Evolutionary conservation across 345 rosid species (phyloP), one percentile per base, ranked within the genome.

Genomic region (Corymbia maculata): DNA sequence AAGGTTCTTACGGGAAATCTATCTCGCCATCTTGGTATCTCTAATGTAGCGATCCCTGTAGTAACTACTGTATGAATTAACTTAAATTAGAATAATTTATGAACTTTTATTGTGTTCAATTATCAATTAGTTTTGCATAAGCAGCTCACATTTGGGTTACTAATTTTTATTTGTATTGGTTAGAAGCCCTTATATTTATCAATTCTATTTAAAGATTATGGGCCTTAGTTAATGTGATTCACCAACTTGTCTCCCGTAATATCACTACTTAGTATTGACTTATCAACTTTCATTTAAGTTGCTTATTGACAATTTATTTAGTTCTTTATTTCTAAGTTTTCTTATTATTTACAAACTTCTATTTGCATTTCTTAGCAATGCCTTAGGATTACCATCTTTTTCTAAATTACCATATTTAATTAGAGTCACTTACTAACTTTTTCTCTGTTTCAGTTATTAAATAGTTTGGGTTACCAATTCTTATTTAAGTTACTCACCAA

Each of bases 101-200:
- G 3, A 2, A 57, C 6, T 57, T 57, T 24, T 24, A 11, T 57
- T 4, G 10, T 24, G 9, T 57, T 22, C 0, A 57, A 24, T 57
- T 57, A 57, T 1, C 3, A 0, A 24, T 57, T 0, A 24, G 3
- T 57, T 1, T 24, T 57, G n/a, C n/a, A 9, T 9, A 4, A 57
- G 28, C 64, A 1, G 9, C 0, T 57, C 24, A 9, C 24, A 24
- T 57, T 24, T 57, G 13, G 6, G 2, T 57, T 57, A 24, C 0
- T 57, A 57, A 57, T 4, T 57, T 57, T 24, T 24, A 24, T 50
- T 50, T 50, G 51, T 50, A 50, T 50, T 50, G 51, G 51, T 50
- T 50, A 3, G 51, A 50, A 50, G 51, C 51, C 51, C 3, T 24
- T 57, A 0, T 57, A 57, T 57, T 57, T 57, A 9, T 13, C 64